Evolutionary conservation across 306 rosid species (phyloP), one percentile per base, ranked within the genome.

Genomic region (Glycyrrhiza uralensis): DNA sequence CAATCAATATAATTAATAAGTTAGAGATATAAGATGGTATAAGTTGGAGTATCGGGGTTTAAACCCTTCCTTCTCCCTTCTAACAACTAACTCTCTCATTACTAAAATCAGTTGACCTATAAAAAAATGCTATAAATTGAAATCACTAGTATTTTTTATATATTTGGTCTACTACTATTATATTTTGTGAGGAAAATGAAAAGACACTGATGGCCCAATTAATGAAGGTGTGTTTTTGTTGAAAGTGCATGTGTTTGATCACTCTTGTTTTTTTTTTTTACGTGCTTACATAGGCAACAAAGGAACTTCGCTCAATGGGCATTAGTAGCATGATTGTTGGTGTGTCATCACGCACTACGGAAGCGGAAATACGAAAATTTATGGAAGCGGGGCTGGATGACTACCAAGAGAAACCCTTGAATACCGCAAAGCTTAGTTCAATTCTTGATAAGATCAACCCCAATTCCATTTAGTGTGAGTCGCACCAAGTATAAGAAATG

Each of bases 361-460:
- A 71, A n/a, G 77, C 15, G 19, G 75, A 81, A 32, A 64, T 75
- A 13, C 33, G 23, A 42, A 86, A 89, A 24, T 92, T 90, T 38
- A 72, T 76, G 80, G 85, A 86, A 52, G 96, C 98, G 0, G 98
- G 98, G 0, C 50, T 92, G 0, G 83, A 92, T 84, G 87, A 88
- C 10, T 90, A 78, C 54, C 89, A 86, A 45, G 84, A 82, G 78
- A 92, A 92, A 72, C 98, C 98, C 10, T 85, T 92, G 41, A 85
- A 82, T 19, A 4, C 17, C 44, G 47, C 74, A 36, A 85, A 85
- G 78, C 88, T 92, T 36, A 41, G 22, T 36, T 77, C 91, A 5
- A 85, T 90, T 60, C 86, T 92, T 45, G 67, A 72, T 11, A 81
- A 76, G 18, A 59, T 79, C 39, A 64, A 71, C 26, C 52, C 11